A percentile compares a stretch with the other conserved stretches of the same genome.
phyloP scores from a whole-genome alignment of 768 basidiomycete species.

The Piloderma croceum region DNA sequence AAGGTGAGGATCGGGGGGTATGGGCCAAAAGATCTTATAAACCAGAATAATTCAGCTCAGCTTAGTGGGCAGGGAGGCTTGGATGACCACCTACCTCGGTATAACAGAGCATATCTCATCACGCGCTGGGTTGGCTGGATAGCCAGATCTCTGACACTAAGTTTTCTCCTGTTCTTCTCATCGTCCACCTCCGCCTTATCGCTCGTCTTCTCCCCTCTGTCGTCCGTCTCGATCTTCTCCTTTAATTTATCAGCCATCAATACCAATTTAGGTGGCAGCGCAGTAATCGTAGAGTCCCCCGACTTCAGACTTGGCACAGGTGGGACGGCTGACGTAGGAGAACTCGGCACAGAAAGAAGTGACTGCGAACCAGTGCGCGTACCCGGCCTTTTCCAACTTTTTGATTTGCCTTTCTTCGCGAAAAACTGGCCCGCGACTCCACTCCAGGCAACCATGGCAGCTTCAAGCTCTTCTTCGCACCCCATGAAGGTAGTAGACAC shows the following conservation, averaged over 20 bases:
- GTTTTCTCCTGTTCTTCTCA: constrained; percentile 11
- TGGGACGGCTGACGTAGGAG: background rate
- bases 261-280: constrained; percentile 7
- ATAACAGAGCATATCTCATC: constrained; percentile 58
- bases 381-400: background rate
- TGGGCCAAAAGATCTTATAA: constrained; percentile 45
- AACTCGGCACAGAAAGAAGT: background rate
- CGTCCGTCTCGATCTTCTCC: background rate
- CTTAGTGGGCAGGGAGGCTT: too few relatives aligned
- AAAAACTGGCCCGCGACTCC: constrained; percentile 44
- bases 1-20: constrained; percentile 44
- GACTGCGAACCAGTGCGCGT: background rate
- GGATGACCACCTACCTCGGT: constrained; percentile 51
- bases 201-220: constrained; percentile 2
- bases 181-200: constrained; percentile 18
- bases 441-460: constrained; percentile 53
- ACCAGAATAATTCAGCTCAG: constrained; percentile 2
- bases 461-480: constrained; percentile 46
- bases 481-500: constrained; percentile 56
- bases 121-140: constrained; percentile 61
- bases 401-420: constrained; percentile 7
- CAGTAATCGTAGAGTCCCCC: constrained; percentile 6
- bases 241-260: too few relatives aligned
- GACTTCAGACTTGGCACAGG: background rate
- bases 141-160: constrained; percentile 49